Percentiles rank a stretch among this genome's conserved stretches.
phyloP scores from a whole-genome alignment of 345 rosid genomes.

The Abelmoschus esculentus region DNA sequence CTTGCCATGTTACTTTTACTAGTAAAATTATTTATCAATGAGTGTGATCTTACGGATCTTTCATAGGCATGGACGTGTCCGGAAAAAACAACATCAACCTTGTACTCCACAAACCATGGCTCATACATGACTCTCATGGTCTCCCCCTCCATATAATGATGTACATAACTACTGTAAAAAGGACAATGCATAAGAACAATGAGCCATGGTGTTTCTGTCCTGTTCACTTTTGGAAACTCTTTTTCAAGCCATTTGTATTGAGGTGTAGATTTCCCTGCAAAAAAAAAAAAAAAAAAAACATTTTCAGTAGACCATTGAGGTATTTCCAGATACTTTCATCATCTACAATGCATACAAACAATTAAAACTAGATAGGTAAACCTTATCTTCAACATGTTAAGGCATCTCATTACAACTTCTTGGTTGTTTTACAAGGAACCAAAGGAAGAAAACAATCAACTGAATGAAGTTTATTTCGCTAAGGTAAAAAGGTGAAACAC shows the following conservation, averaged over 20 bases:
- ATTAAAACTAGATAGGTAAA: neutral
- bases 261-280: constrained; percentile 6
- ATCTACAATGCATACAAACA: neutral
- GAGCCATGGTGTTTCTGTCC: constrained; percentile 7
- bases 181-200: constrained; percentile 9
- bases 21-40: neutral
- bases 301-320: too few relatives aligned
- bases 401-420: too few relatives aligned
- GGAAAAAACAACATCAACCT: constrained; percentile 69
- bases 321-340: too few relatives aligned
- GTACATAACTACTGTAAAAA: neutral
- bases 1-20: neutral
- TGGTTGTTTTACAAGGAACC: neutral
- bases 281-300: neutral
- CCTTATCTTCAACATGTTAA: neutral
- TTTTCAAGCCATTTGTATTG: constrained; percentile 4
- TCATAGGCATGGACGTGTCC: constrained; percentile 92
- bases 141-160: constrained; percentile 11
- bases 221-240: neutral
- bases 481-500: neutral
- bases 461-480: neutral
- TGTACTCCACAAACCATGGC: constrained; percentile 43
- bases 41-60: constrained; percentile 50
- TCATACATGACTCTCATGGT: neutral
- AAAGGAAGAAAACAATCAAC: neutral